These are phyloP conservation scores for Pyrenula massariospora DNA, from an alignment of 495 filamentous ascomycete species.

Conservation along the genomic window DNA sequence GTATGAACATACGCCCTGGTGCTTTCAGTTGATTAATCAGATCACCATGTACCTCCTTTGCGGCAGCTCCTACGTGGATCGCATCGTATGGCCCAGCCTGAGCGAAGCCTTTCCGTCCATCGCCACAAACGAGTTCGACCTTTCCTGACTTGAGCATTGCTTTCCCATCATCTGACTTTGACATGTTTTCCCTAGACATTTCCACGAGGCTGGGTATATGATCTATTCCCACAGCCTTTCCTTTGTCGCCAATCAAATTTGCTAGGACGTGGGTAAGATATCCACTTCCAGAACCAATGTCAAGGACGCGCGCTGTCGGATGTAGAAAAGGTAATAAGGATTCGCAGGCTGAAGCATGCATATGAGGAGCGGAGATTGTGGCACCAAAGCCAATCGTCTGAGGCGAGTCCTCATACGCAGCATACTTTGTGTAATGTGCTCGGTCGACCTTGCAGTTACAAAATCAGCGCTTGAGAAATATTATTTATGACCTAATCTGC, in stretches of 20 bases:
- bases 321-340: slow-evolving; percentile 50
- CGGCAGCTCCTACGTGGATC: slow-evolving; percentile 92
- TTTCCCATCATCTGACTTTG: slow-evolving; percentile 55
- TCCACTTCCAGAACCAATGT: slow-evolving; percentile 82
- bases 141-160: slow-evolving; percentile 43
- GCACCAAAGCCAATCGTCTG: slow-evolving; percentile 78
- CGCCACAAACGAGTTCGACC: slow-evolving; percentile 65
- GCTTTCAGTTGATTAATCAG: slow-evolving; percentile 68
- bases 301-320: slow-evolving; percentile 51
- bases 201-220: slow-evolving; percentile 73
- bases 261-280: slow-evolving; percentile 88
- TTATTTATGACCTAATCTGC: too few species aligned
- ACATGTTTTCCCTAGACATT: slow-evolving; percentile 62
- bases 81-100: slow-evolving; percentile 62
- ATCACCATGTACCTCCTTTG: slow-evolving; percentile 55
- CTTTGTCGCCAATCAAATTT: slow-evolving; percentile 54
- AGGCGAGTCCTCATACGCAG: slow-evolving; percentile 79
- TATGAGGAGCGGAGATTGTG: slow-evolving; percentile 94
- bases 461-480: slow-evolving; percentile 1
- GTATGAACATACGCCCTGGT: slow-evolving; percentile 79
- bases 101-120: slow-evolving; percentile 70
- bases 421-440: slow-evolving; percentile 59
- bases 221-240: slow-evolving; percentile 71
- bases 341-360: slow-evolving; percentile 77
- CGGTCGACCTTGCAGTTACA: slow-evolving; percentile 60